Evolutionary conservation across 2,329 filamentous ascomycete species (phyloP).

Genomic region (Pyrenophora seminiperda): DNA sequence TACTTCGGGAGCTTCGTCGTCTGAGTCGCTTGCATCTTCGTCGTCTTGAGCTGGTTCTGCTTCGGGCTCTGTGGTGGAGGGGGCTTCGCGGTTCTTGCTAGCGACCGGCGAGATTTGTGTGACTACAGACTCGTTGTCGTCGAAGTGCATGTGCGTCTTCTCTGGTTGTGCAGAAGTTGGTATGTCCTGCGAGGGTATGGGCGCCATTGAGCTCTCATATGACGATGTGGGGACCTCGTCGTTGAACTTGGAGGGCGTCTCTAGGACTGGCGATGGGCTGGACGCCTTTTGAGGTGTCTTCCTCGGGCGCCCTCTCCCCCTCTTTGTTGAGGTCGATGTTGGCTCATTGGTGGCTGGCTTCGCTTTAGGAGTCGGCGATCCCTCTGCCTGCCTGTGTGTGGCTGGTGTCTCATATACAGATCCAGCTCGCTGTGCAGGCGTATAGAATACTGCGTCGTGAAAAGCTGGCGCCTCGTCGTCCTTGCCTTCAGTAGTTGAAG

Average conservation of each 20-base stretch:
- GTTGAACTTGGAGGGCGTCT: conserved; percentile 8
- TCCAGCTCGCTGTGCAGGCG: conserved; percentile 25
- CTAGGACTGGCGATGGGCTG: background rate
- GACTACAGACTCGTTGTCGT: conserved; percentile 40
- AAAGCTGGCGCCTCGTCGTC: conserved; percentile 20
- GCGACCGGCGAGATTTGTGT: conserved; percentile 3
- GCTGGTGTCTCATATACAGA: conserved; percentile 35
- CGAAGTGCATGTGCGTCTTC: conserved; percentile 42
- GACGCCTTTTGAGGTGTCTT: conserved; percentile 13
- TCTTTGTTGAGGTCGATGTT: conserved; percentile 23
- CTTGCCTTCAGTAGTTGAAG: conserved; percentile 11
- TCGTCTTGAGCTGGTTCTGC: conserved; percentile 15
- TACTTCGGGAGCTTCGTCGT: conserved; percentile 48
- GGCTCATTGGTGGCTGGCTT: conserved; percentile 17
- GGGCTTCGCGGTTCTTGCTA: conserved; percentile 19
- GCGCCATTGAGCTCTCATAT: conserved; percentile 32
- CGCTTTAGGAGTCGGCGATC: conserved; percentile 33
- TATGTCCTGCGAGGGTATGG: conserved; percentile 24
- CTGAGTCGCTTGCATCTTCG: conserved; percentile 41
- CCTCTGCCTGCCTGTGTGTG: conserved; percentile 25
- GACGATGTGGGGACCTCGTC: conserved; percentile 39
- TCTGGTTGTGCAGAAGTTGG: conserved; percentile 17
- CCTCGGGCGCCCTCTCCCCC: conserved; percentile 23
- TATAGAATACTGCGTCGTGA: conserved; percentile 28
- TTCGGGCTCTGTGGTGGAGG: conserved; percentile 16